phyloP scores from a whole-genome alignment of 2,329 filamentous ascomycete species.

The Zalaria sp. region DNA sequence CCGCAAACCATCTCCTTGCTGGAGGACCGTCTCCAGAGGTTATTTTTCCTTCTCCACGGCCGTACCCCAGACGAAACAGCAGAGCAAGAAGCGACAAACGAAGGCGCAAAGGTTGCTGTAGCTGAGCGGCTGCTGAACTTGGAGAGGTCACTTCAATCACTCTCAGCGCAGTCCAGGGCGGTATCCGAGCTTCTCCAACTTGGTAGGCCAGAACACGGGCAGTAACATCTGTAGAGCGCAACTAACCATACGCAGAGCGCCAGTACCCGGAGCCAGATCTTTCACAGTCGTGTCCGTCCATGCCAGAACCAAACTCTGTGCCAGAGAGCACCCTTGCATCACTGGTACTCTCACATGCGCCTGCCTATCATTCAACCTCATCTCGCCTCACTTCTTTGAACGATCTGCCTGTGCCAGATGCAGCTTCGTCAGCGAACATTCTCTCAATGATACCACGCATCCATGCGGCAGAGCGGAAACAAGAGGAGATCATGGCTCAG shows the following conservation, averaged over 20 bases:
- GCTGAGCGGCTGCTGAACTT: slow-evolving; percentile 21
- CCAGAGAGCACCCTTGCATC: slow-evolving; percentile 8
- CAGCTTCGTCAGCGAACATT: slow-evolving; percentile 35
- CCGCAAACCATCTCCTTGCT: slow-evolving; percentile 27
- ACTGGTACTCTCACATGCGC: slow-evolving; percentile 30
- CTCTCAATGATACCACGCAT: slow-evolving; percentile 48
- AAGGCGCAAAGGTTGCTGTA: slow-evolving; percentile 9
- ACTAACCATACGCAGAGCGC: neutral
- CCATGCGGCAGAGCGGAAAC: slow-evolving; percentile 44
- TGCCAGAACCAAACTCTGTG: slow-evolving; percentile 7
- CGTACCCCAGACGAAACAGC: slow-evolving; percentile 5
- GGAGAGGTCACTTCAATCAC: slow-evolving; percentile 22
- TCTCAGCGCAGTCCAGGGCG: slow-evolving; percentile 24
- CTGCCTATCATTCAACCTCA: slow-evolving; percentile 25
- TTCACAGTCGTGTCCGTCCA: neutral
- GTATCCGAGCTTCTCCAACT: slow-evolving; percentile 26
- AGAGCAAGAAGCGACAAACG: neutral
- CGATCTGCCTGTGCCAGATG: slow-evolving; percentile 28
- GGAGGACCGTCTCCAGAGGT: slow-evolving; percentile 28
- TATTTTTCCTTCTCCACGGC: slow-evolving; percentile 29
- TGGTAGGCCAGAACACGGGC: slow-evolving; percentile 11
- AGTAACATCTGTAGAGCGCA: neutral
- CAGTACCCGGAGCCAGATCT: too few species aligned
- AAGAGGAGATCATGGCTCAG: slow-evolving; percentile 46
- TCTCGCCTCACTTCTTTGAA: slow-evolving; percentile 30